A percentile compares a stretch with the other conserved stretches of the same genome.
Evolutionary conservation across 2,329 filamentous ascomycete species (phyloP).

Genomic region (Didymella exigua): DNA sequence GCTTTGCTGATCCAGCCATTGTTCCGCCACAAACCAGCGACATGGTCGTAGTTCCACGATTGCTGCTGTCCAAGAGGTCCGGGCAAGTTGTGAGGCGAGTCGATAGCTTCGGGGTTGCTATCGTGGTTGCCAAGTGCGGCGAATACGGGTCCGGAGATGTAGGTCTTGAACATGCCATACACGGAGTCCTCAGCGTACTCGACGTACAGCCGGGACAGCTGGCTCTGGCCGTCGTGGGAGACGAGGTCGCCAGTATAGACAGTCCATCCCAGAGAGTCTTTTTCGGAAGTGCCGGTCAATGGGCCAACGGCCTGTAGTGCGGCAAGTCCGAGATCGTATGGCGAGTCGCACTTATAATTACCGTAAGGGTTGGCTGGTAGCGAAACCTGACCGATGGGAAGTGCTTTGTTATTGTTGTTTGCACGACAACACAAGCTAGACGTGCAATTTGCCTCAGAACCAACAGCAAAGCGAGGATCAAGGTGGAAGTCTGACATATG

Average conservation of each 20-base stretch:
- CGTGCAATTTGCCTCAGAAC: slow-evolving; percentile 9
- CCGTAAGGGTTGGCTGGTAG: not conserved
- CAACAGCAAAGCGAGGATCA: slow-evolving; percentile 8
- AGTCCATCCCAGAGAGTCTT: not conserved
- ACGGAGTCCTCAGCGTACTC: slow-evolving; percentile 9
- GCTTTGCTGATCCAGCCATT: slow-evolving; percentile 7
- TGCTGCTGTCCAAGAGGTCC: slow-evolving; percentile 6
- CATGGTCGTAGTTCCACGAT: slow-evolving; percentile 9
- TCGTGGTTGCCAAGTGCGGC: slow-evolving; percentile 8
- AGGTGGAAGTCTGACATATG: slow-evolving; percentile 10
- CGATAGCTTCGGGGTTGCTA: slow-evolving; percentile 5
- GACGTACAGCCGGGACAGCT: slow-evolving; percentile 3
- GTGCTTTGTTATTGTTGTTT: slow-evolving; percentile 5
- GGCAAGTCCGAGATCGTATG: slow-evolving; percentile 7
- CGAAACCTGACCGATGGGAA: not conserved
- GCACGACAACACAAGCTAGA: slow-evolving; percentile 2
- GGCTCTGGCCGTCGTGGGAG: not conserved
- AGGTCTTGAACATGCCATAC: slow-evolving; percentile 6
- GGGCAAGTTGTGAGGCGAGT: slow-evolving; percentile 5
- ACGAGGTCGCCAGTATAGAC: slow-evolving; percentile 7
- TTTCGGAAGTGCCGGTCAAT: slow-evolving; percentile 1
- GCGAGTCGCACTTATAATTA: slow-evolving; percentile 6
- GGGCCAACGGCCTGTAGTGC: slow-evolving; percentile 3
- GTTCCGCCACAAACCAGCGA: slow-evolving; percentile 3
- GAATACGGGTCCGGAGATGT: slow-evolving; percentile 4